These are phyloP conservation scores for Pharus latifolius DNA, from an alignment of 176 grass and related monocot genomes.

Conservation along the genomic window DNA sequence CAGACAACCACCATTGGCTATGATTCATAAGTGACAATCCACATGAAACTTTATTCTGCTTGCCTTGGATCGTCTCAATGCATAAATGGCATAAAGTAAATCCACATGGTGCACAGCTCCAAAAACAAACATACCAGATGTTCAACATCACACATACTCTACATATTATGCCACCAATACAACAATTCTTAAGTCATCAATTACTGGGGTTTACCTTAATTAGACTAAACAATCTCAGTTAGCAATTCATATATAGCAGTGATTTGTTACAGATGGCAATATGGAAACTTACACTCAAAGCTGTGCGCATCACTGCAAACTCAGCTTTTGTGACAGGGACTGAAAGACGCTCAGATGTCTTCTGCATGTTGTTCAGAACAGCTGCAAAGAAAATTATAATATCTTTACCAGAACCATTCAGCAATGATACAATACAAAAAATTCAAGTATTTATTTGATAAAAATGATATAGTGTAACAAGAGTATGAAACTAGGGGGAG, in stretches of 20 bases:
- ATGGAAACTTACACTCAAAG: constrained; percentile 69
- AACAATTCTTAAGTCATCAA: neutral
- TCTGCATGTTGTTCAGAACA: constrained; percentile 52
- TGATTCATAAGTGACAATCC: neutral
- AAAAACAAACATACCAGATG: no score
- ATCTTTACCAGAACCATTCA: neutral
- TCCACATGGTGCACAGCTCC: no score
- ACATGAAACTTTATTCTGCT: no score
- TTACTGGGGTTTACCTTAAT: neutral
- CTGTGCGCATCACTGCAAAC: constrained; percentile 73
- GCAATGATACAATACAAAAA: neutral
- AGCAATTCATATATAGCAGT: neutral
- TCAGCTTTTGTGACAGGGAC: constrained; percentile 79
- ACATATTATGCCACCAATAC: neutral
- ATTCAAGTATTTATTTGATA: no score
- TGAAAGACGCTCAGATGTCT: constrained; percentile 65
- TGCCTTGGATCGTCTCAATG: no score
- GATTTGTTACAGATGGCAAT: neutral
- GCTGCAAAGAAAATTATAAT: constrained; percentile 35
- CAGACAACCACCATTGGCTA: neutral
- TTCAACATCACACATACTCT: no score
- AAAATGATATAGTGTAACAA: neutral
- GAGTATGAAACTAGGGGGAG: neutral
- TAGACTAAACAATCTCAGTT: neutral
- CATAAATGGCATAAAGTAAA: no score